A percentile compares a stretch with the other conserved stretches of the same genome.
Evolutionary conservation across 257 asterid genomes (phyloP).

Genomic region (Thymus mandschuricus): DNA sequence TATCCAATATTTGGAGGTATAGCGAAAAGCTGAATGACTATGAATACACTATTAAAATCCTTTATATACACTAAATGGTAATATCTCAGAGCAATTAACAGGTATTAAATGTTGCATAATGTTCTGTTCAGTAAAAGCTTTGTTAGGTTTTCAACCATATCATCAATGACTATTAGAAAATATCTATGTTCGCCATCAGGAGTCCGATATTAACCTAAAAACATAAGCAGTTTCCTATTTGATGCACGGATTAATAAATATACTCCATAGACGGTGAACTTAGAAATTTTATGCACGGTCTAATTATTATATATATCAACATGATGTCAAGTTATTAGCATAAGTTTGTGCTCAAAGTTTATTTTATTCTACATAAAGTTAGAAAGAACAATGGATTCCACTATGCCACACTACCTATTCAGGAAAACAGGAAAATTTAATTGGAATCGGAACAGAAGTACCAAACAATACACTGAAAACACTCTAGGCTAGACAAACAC

Average conservation of each 20-base stretch:
- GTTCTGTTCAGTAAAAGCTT: background rate
- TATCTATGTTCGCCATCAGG: background rate
- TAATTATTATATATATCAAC: constrained; percentile 14
- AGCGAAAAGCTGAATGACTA: constrained; percentile 10
- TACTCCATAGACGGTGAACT: background rate
- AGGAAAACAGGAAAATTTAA: constrained; percentile 14
- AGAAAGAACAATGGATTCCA: constrained; percentile 1
- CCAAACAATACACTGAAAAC: constrained; percentile 12
- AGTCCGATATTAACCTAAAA: background rate
- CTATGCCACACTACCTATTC: background rate
- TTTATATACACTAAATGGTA: background rate
- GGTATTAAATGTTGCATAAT: background rate
- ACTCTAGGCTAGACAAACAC: constrained; percentile 9
- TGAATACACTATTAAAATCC: background rate
- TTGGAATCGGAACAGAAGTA: constrained; percentile 5
- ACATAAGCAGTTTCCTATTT: background rate
- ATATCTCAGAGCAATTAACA: constrained; percentile 13
- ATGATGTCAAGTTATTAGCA: constrained; percentile 10
- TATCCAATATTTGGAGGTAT: constrained; percentile 6
- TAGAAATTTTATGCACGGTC: background rate
- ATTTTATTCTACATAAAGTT: background rate
- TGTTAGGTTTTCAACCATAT: constrained; percentile 1
- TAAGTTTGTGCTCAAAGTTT: background rate
- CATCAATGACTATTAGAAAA: constrained; percentile 10
- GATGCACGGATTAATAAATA: background rate